Evolutionary conservation across 2,329 filamentous ascomycete genomes (phyloP).

Genomic region (Arachnomyces sp.): DNA sequence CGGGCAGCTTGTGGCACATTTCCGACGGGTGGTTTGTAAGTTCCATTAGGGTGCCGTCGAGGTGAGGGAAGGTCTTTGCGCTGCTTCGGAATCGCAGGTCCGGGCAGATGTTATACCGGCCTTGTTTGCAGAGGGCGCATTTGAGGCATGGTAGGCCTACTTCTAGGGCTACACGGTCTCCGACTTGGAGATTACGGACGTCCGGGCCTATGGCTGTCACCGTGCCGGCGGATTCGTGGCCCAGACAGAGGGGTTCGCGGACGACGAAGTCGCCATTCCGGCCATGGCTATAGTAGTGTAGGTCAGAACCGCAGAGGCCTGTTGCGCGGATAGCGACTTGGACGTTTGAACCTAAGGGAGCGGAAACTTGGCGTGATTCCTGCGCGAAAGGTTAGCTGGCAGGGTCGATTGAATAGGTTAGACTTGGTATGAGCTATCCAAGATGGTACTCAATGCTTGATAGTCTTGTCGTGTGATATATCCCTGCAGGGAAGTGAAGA

Average conservation of each 20-base stretch:
- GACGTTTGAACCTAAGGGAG: conserved; percentile 48
- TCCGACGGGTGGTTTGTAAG: conserved; percentile 54
- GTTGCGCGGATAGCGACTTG: conserved; percentile 59
- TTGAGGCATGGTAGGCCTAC: conserved; percentile 76
- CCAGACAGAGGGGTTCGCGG: conserved; percentile 72
- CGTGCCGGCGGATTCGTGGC: conserved; percentile 70
- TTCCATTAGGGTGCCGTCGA: conserved; percentile 58
- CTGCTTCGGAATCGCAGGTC: conserved; percentile 52
- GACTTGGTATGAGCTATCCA: neutral
- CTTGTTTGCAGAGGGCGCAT: conserved; percentile 49
- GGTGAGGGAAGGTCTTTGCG: conserved; percentile 54
- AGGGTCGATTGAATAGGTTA: neutral
- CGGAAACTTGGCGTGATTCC: conserved; percentile 45
- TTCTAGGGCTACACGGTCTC: conserved; percentile 87
- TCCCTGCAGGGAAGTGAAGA: neutral
- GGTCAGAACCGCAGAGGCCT: conserved; percentile 63
- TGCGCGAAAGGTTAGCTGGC: conserved; percentile 23
- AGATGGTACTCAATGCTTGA: too few species aligned
- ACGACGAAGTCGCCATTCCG: conserved; percentile 82
- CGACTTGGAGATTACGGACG: conserved; percentile 54
- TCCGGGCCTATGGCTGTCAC: conserved; percentile 62
- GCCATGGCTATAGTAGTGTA: conserved; percentile 82
- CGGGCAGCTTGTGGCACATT: conserved; percentile 53
- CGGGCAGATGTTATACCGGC: conserved; percentile 57
- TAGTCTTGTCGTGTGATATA: neutral